These are phyloP conservation scores for Colletotrichum camelliae DNA, from an alignment of 2,329 filamentous ascomycete genomes.

Conservation along the genomic window DNA sequence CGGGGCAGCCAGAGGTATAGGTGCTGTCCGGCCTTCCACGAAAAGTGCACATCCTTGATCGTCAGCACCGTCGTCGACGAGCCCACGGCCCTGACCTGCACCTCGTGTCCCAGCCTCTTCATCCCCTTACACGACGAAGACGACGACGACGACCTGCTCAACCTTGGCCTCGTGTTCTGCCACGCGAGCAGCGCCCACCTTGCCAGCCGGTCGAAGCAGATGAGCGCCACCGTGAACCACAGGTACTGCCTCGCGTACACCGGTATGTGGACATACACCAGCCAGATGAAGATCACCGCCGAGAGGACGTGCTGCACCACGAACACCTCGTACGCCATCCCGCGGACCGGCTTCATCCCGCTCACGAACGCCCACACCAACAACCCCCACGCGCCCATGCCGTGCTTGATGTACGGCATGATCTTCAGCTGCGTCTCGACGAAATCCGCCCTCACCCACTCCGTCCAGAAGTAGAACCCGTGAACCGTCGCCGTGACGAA, in stretches of 20 bases:
- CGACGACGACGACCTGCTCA: slow-evolving; percentile 34
- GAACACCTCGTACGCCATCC: slow-evolving; percentile 73
- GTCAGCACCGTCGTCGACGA: slow-evolving; percentile 61
- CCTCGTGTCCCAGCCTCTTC: slow-evolving; percentile 57
- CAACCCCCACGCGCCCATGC: slow-evolving; percentile 69
- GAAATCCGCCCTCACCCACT: slow-evolving; percentile 67
- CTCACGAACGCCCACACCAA: slow-evolving; percentile 70
- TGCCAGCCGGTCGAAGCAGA: slow-evolving; percentile 67
- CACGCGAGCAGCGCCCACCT: slow-evolving; percentile 53
- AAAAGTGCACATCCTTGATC: slow-evolving; percentile 64
- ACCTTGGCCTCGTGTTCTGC: slow-evolving; percentile 55
- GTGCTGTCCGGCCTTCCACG: slow-evolving; percentile 65
- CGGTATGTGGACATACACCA: slow-evolving; percentile 69
- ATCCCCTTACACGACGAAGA: slow-evolving; percentile 50
- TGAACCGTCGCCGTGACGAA: slow-evolving; percentile 72
- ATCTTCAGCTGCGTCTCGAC: slow-evolving; percentile 62
- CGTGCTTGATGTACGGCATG: slow-evolving; percentile 62
- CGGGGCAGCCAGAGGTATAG: slow-evolving; percentile 65
- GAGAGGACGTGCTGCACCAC: slow-evolving; percentile 70
- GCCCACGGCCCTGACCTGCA: slow-evolving; percentile 53
- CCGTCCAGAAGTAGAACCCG: slow-evolving; percentile 71
- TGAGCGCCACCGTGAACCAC: slow-evolving; percentile 68
- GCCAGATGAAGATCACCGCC: slow-evolving; percentile 65
- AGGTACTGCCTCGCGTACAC: slow-evolving; percentile 63
- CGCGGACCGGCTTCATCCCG: slow-evolving; percentile 67